Percentiles rank a stretch among this genome's conserved stretches.
These are phyloP conservation scores for Sporobolus alterniflorus DNA, from an alignment of 202 grass and related monocot genomes.

Conservation along the genomic window DNA sequence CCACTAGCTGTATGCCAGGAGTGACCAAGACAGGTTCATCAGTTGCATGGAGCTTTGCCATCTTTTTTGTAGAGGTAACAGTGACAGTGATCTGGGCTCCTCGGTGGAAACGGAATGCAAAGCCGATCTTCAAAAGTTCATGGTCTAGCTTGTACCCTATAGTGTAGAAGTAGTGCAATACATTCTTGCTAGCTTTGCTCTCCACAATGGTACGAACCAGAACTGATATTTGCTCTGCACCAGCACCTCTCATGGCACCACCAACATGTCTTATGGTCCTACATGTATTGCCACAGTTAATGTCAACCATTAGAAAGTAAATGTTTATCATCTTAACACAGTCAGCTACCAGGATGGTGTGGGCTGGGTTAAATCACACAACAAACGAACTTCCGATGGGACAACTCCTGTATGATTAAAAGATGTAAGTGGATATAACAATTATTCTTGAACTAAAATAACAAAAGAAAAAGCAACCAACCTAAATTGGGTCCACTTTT, in stretches of 20 bases:
- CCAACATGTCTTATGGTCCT: constrained; percentile 86
- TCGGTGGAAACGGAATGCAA: constrained; percentile 77
- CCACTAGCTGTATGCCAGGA: constrained; percentile 88
- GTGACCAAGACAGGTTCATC: constrained; percentile 81
- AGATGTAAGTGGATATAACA: constrained; percentile 13
- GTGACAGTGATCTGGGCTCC: constrained; percentile 82
- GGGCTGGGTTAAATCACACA: constrained; percentile 84
- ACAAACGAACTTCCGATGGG: constrained; percentile 71
- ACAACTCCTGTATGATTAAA: constrained; percentile 58
- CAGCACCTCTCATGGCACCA: constrained; percentile 85
- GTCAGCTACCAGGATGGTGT: constrained; percentile 77
- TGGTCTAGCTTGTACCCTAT: constrained; percentile 95
- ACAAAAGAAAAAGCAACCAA: constrained; percentile 17
- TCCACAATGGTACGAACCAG: constrained; percentile 75
- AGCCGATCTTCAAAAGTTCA: constrained; percentile 88
- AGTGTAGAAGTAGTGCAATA: constrained; percentile 81
- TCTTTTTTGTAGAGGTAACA: constrained; percentile 82
- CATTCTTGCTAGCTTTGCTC: constrained; percentile 91
- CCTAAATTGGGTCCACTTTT: constrained; percentile 91
- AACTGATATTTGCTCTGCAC: constrained; percentile 91
- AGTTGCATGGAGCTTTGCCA: constrained; percentile 76
- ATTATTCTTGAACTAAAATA: constrained; percentile 19
- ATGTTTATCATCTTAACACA: constrained; percentile 7
- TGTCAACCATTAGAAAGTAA: neutral
- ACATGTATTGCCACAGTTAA: constrained; percentile 29